Base-by-base conservation (phyloP, 2,329 filamentous ascomycete genomes). In the Exophiala oligosperma region DNA sequence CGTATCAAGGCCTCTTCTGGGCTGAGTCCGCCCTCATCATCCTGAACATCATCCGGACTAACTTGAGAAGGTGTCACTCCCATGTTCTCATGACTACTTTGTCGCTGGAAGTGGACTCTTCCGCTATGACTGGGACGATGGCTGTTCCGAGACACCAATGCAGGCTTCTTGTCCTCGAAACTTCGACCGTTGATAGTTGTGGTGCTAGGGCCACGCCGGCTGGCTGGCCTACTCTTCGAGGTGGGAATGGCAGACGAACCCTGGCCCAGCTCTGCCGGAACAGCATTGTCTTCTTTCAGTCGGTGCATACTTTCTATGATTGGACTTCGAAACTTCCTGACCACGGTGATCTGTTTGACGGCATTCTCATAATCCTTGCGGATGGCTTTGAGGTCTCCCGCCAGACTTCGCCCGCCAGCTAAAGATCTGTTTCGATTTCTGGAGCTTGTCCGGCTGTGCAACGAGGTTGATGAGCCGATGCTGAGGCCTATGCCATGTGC, bases 291-390 rank as follows among this genome's bases (percentile, higher is more conserved):
- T 14, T 62, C 61, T 51, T 64, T 65, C 32, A 77, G 63, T 32
- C 77, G 71, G 29, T 61, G 67, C 62, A 79, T 73, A 59, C 76
- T 78, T 60, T 77, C 74, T 7, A 70, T 69, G 2, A 75, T 73
- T 4, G 77, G 77, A 24, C 72, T 75, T 55, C 75, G 74, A 61
- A 79, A 79, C 21, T 75, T 72, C 49, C 74, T 73, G 7, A 78
- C 75, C 5, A 79, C 77, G 35, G 69, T 74, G 40, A 78, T 68
- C 59, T 79, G 76, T 41, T 73, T 65, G 4, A 74, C 67, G 4
- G 70, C 72, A 55, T 72, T 77, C 58, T 78, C 76, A 60, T 77
- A 79, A n/a, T 72, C 71, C 73, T 50, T 70, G 64, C 69, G 77
- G 71, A 59, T 65, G 68, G 59, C 72, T 70, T 63, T 72, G 69